Evolutionary conservation across 1,284 basidiomycete species (phyloP), one percentile per base, ranked within the genome.

Genomic region (Ceratobasidium sp.): DNA sequence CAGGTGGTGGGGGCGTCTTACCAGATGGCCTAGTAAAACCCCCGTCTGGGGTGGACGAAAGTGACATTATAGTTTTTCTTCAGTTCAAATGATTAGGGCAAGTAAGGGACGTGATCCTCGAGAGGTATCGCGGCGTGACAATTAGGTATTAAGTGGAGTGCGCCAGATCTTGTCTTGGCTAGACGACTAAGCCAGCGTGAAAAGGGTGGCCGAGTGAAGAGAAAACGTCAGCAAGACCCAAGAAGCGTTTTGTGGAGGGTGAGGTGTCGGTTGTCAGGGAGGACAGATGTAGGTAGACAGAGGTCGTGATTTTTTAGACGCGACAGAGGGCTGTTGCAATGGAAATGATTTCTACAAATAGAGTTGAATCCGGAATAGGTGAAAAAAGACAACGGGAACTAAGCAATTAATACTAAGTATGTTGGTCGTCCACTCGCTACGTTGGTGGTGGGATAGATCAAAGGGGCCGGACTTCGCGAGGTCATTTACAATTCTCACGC

Each of bases 11-110:
- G 79, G 94, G 94, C 2, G 94, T 95, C 86, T 95, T 95, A 80
- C 94, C 94, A 83, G 92, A 92, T 81, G 93, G 90, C 87, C 92
- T 91, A 82, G 91, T 88, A 89, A 92, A 94, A 85, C 90, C 88
- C 87, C 88, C 88, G 85, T 76, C 73, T 46, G 73, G 73, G 52
- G 73, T 76, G 16, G 73, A 76, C 41, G 73, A 76, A 65, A 76
- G 73, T 35, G 73, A 76, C 73, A 76, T 76, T 76, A 76, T 76
- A 76, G 12, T 76, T 76, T 76, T 67, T 48, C 41, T 76, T 76
- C 73, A 76, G 41, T 66, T 46, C 64, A 66, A 38, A 62, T 27
- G 35, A 67, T 67, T 76, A 76, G 60, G 57, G 52, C 12, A 41
- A 71, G 62, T 48, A 46, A 46, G 44, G 55, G 52, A 59, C 50